These are phyloP conservation scores for Umbelopsis vinacea DNA, from an alignment of 192 early-diverging fungal species.

Conservation along the genomic window DNA sequence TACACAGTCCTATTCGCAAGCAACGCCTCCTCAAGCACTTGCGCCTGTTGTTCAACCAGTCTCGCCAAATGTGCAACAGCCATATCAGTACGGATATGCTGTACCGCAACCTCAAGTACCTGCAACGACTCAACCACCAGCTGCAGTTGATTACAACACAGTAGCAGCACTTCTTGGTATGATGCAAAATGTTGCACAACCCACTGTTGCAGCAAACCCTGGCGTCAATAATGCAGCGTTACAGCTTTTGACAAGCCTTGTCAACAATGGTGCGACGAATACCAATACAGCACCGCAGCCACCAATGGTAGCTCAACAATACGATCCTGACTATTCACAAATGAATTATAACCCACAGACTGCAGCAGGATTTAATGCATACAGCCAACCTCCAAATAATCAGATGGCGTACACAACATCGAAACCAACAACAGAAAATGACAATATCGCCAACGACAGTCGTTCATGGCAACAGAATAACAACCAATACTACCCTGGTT, in stretches of 20 bases:
- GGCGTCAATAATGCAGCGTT: neutral
- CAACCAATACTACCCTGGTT: neutral
- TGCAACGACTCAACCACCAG: neutral
- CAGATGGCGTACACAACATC: constrained; percentile 1
- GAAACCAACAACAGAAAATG: neutral
- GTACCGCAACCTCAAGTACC: neutral
- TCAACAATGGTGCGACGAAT: neutral
- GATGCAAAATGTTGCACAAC: constrained; percentile 1
- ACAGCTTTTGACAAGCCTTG: constrained; percentile 2
- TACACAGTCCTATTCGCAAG: neutral
- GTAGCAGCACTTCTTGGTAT: constrained; percentile 2
- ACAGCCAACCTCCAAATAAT: neutral
- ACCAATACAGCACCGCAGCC: neutral
- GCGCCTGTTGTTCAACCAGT: neutral
- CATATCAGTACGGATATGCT: neutral
- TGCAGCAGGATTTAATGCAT: neutral
- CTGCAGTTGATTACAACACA: neutral
- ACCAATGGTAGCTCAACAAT: neutral
- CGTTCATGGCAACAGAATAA: neutral
- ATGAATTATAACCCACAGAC: constrained; percentile 2
- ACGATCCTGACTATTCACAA: constrained; percentile 14
- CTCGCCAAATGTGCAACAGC: neutral
- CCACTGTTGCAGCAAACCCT: neutral
- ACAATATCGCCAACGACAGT: neutral
- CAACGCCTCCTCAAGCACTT: neutral